Evolutionary conservation across 1,284 basidiomycete genomes (phyloP).

Genomic region (Rhodotorula mucilaginosa): DNA sequence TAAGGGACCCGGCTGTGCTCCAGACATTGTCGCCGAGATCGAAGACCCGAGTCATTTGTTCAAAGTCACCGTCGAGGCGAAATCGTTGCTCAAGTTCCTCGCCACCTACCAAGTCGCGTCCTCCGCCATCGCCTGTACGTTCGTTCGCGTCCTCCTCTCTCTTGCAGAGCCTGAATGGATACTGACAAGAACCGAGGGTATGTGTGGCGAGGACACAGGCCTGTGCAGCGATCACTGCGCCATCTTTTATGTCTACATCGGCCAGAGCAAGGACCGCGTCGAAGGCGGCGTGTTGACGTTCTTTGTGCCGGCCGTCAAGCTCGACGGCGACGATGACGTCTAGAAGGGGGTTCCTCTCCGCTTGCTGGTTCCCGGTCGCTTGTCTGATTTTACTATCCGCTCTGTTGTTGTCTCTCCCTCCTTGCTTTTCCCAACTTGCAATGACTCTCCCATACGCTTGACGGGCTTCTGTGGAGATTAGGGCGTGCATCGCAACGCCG

Average conservation of each 20-base stretch:
- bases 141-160: neutral
- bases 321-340: constrained; percentile 26
- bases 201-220: constrained; percentile 12
- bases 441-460: neutral
- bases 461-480: neutral
- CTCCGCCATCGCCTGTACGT: constrained; percentile 45
- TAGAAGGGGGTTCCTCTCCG: neutral
- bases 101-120: constrained; percentile 45
- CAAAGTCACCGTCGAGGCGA: constrained; percentile 46
- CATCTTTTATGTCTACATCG: constrained; percentile 50
- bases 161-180: neutral
- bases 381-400: too few species aligned
- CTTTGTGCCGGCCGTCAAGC: constrained; percentile 34
- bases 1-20: too few species aligned
- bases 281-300: constrained; percentile 39
- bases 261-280: constrained; percentile 31
- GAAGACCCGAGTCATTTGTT: constrained; percentile 30
- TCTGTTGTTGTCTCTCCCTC: too few species aligned
- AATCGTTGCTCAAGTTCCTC: constrained; percentile 46
- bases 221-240: constrained; percentile 47
- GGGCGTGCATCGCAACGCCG: too few species aligned
- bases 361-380: neutral
- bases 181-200: neutral
- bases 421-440: neutral
- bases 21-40: constrained; percentile 11